Base-by-base conservation (phyloP, 1,284 basidiomycete genomes). In the Pseudozyma tsukubaensis region DNA sequence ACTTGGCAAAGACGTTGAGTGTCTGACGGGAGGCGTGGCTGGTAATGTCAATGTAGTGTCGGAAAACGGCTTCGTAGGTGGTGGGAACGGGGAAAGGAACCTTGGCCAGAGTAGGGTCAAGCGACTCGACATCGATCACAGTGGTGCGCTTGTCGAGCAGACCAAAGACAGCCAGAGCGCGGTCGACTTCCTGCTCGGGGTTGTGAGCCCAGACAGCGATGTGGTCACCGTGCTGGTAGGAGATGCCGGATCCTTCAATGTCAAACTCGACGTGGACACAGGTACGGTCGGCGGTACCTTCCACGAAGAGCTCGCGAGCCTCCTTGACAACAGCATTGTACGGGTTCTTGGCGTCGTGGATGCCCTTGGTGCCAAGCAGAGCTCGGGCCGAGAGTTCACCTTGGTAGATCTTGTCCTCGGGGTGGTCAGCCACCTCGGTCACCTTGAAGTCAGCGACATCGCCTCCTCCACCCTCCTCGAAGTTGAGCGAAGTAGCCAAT, bases 221-320 rank as follows among this genome's bases (percentile, higher is more conserved):
- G 85, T 99, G 96, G 86, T 99, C 96, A 66, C 96, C 96, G 78
- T 97, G 94, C 86, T 98, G 96, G 86, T 99, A 99, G n/a, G 92
- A 92, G 81, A 98, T 92, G 60, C 95, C 95, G 52, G 94, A 95
- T 43, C 93, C 94, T 85, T 95, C 93, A 40, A 93, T 94, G 86
- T 92, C 91, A 81, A 99, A 92, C 84, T 99, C 96, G 83, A 96
- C 88, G 85, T 98, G 95, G 35, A 97, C 91, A 84, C 97, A 99
- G 85, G 96, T 97, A 56, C 96, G 90, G 70, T 94, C 92, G 14
- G 88, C 89, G 32, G 65, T 63, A 51, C 87, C 88, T 36, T 88
- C 85, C 51, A 89, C 86, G 87, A 99, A 98, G 19, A 99, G 90
- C 85, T 99, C 97, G 63, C 89, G 90, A 40, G 93, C 88, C 45